phyloP scores from a whole-genome alignment of 2,329 filamentous ascomycete species.

The Aspergillus aculeatinus region DNA sequence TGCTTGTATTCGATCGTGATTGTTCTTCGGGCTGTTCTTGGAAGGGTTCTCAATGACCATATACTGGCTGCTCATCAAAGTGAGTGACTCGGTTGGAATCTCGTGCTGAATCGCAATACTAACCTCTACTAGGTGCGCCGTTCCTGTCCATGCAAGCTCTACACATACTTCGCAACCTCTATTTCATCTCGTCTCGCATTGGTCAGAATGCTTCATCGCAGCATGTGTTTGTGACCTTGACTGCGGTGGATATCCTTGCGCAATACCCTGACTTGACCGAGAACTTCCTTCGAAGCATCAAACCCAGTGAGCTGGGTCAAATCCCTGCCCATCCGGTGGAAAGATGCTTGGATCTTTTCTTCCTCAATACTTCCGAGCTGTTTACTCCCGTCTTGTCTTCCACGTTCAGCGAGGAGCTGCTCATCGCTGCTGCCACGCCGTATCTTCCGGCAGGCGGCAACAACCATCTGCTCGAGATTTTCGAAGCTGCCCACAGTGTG shows the following conservation, averaged over 20 bases:
- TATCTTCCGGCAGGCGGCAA: slow-evolving; percentile 67
- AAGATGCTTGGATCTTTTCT: slow-evolving; percentile 78
- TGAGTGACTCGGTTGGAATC: slow-evolving; percentile 32
- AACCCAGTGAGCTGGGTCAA: slow-evolving; percentile 53
- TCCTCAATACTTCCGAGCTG: slow-evolving; percentile 82
- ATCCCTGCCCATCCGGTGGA: slow-evolving; percentile 66
- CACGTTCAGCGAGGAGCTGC: slow-evolving; percentile 66
- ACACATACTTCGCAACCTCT: slow-evolving; percentile 71
- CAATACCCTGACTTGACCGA: slow-evolving; percentile 66
- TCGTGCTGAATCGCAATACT: not conserved
- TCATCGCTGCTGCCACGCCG: slow-evolving; percentile 70
- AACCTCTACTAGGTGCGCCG: slow-evolving; percentile 53
- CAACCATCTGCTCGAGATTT: slow-evolving; percentile 64
- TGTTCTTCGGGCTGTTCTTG: slow-evolving; percentile 70
- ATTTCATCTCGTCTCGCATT: slow-evolving; percentile 75
- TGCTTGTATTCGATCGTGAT: slow-evolving; percentile 74
- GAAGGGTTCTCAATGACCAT: slow-evolving; percentile 60
- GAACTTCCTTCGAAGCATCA: slow-evolving; percentile 65
- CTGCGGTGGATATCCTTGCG: slow-evolving; percentile 76
- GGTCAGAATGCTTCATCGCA: slow-evolving; percentile 75
- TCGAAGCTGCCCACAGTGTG: slow-evolving; percentile 83
- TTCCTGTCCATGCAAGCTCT: slow-evolving; percentile 69
- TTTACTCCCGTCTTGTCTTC: slow-evolving; percentile 70
- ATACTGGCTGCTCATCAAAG: slow-evolving; percentile 54
- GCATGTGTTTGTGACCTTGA: slow-evolving; percentile 79